phyloP scores from a whole-genome alignment of 1,139 yeast genomes.

The Blastobotrys arbuscula region DNA sequence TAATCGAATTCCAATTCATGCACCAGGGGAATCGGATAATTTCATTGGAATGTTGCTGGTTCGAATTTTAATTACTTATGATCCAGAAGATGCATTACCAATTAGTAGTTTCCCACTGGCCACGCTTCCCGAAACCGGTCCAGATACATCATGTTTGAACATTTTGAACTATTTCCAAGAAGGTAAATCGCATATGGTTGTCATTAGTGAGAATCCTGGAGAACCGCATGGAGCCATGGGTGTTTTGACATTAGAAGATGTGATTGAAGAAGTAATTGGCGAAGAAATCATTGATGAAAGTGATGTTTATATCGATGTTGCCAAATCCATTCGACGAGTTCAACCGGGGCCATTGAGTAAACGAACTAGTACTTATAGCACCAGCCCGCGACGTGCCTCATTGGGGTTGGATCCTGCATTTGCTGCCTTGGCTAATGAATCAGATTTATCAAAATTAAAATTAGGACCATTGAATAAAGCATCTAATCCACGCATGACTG shows the following conservation, averaged over 20 bases:
- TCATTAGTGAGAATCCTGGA: conserved; percentile 84
- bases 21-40: conserved; percentile 83
- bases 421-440: conserved; percentile 17
- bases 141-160: conserved; percentile 87
- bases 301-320: conserved; percentile 91
- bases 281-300: conserved; percentile 96
- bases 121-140: conserved; percentile 89
- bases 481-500: conserved; percentile 70
- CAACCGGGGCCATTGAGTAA: conserved; percentile 83
- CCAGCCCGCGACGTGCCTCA: conserved; percentile 17
- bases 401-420: conserved; percentile 25
- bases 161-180: conserved; percentile 94
- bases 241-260: conserved; percentile 90
- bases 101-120: conserved; percentile 93
- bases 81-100: conserved; percentile 92
- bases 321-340: conserved; percentile 67
- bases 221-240: conserved; percentile 84
- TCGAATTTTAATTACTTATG: conserved; percentile 87
- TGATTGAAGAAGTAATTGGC: conserved; percentile 94
- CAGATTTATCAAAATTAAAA: conserved; percentile 23
- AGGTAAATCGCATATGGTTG: conserved; percentile 96
- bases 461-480: conserved; percentile 58
- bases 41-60: conserved; percentile 95
- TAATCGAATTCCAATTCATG: conserved; percentile 91
- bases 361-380: conserved; percentile 31